Base-by-base conservation (phyloP, 768 basidiomycete genomes). In the Xerocomus brunneocitrinus region DNA sequence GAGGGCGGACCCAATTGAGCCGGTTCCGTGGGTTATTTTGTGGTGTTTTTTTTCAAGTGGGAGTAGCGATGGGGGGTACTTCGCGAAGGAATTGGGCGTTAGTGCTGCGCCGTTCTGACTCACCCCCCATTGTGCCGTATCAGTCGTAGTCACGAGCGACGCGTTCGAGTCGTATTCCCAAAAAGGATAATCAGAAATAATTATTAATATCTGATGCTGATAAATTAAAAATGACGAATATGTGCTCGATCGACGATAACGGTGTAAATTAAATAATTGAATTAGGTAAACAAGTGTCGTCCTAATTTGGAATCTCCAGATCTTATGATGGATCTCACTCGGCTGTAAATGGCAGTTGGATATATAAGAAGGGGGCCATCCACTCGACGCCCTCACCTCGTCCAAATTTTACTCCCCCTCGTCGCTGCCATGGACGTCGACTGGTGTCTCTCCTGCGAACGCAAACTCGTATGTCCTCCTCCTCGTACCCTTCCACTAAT, bases 381-480 rank as follows among this genome's bases (percentile, higher is more conserved):
- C 40, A 48, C 50, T 62, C 49, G 47, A 56, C 65, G 50, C 56
- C 57, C 63, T 49, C 52, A 19, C n/a, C 44, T 54, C 25, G 34
- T 50, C 32, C 42, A 12, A 35, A n/a, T 36, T 41, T 39, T 19
- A 7, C 27, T 8, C 27, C 25, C 5, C 22, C 13, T 19, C 24
- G 4, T 27, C 36, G 0, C 38, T 7, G 39, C 70, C 61, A 81
- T 85, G 78, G 85, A 86, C 69, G 76, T 79, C 58, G 80, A 86
- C 73, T 86, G 83, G 83, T 89, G 87, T 66, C 73, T 88, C 59
- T 73, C 75, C 51, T 89, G 87, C 74, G 75, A 77, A 58, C 75
- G 77, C 58, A 79, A 76, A 59, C 68, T 84, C 57, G 85, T 81
- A 66, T 35, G 81, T 79, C 10, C 0, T 24, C 25, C 12, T 44